A percentile compares a stretch with the other conserved stretches of the same genome.
phyloP scores from a whole-genome alignment of 805 yeast species.

The Metschnikowia vanudenii region DNA sequence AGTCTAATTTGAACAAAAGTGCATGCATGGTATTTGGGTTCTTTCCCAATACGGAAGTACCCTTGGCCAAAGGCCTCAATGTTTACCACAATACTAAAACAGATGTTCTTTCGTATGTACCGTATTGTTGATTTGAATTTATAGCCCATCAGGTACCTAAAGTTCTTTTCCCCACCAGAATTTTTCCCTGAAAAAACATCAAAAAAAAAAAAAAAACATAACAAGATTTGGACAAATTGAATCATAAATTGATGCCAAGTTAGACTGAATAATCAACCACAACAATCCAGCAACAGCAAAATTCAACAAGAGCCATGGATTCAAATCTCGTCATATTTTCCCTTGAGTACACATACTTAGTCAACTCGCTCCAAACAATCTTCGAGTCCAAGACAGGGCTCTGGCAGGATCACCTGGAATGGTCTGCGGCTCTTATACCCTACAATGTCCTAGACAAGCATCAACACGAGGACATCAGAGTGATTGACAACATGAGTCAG shows the following conservation, averaged over 20 bases:
- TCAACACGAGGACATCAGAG: slow-evolving; percentile 11
- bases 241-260: background rate
- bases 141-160: background rate
- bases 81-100: background rate
- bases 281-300: too few relatives aligned
- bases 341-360: slow-evolving; percentile 29
- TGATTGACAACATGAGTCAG: slow-evolving; percentile 18
- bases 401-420: slow-evolving; percentile 28
- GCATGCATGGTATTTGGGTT: slow-evolving; percentile 8
- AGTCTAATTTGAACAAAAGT: background rate
- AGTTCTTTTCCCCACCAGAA: background rate
- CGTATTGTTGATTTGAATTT: background rate
- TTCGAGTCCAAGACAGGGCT: slow-evolving; percentile 33
- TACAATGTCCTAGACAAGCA: slow-evolving; percentile 13
- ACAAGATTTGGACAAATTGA: background rate
- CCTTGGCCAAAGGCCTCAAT: background rate
- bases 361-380: slow-evolving; percentile 19
- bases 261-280: background rate
- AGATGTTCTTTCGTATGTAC: background rate
- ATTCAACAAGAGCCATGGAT: slow-evolving; percentile 11
- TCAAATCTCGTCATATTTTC: slow-evolving; percentile 25
- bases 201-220: background rate
- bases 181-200: background rate
- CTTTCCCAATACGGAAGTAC: slow-evolving; percentile 6
- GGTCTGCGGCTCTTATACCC: slow-evolving; percentile 19